These are phyloP conservation scores for Saccharomycopsis lassenensis DNA, from an alignment of 805 yeast genomes.

Conservation along the genomic window DNA sequence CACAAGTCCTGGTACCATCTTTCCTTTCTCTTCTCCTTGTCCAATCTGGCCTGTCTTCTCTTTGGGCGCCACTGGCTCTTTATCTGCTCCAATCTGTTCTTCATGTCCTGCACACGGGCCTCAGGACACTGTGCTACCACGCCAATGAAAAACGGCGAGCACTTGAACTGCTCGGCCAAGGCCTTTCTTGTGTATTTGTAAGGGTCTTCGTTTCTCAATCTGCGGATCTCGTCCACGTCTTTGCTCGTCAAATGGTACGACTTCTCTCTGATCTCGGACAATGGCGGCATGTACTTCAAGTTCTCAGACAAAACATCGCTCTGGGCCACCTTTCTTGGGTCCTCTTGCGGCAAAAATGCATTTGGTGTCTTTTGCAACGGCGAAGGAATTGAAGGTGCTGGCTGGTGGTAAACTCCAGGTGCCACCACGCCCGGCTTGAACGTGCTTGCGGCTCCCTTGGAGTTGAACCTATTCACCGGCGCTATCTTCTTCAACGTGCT, in stretches of 20 bases:
- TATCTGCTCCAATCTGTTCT: slow-evolving; percentile 33
- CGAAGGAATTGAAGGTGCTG: slow-evolving; percentile 17
- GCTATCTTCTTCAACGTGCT: slow-evolving; percentile 3
- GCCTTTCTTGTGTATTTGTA: slow-evolving; percentile 49
- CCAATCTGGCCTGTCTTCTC: slow-evolving; percentile 39
- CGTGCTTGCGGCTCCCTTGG: slow-evolving; percentile 13
- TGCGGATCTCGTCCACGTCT: slow-evolving; percentile 45
- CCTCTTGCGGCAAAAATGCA: slow-evolving; percentile 52
- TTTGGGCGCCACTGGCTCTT: slow-evolving; percentile 39
- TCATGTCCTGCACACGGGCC: slow-evolving; percentile 35
- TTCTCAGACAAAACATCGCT: slow-evolving; percentile 27
- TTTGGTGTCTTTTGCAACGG: slow-evolving; percentile 41
- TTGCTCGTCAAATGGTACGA: slow-evolving; percentile 46
- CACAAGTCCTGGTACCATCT: slow-evolving; percentile 59
- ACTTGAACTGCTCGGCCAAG: slow-evolving; percentile 49
- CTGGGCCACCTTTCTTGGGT: slow-evolving; percentile 38
- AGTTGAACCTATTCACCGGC: slow-evolving; percentile 9
- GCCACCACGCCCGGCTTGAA: slow-evolving; percentile 16
- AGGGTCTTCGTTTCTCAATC: slow-evolving; percentile 48
- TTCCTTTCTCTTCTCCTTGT: slow-evolving; percentile 46
- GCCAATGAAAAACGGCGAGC: slow-evolving; percentile 42
- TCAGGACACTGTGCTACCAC: slow-evolving; percentile 37
- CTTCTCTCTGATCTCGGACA: slow-evolving; percentile 27
- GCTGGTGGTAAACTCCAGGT: slow-evolving; percentile 18
- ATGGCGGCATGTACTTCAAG: slow-evolving; percentile 28